These are phyloP conservation scores for Gastroboletus turbinatus DNA, from an alignment of 1,284 basidiomycete species.

Conservation along the genomic window DNA sequence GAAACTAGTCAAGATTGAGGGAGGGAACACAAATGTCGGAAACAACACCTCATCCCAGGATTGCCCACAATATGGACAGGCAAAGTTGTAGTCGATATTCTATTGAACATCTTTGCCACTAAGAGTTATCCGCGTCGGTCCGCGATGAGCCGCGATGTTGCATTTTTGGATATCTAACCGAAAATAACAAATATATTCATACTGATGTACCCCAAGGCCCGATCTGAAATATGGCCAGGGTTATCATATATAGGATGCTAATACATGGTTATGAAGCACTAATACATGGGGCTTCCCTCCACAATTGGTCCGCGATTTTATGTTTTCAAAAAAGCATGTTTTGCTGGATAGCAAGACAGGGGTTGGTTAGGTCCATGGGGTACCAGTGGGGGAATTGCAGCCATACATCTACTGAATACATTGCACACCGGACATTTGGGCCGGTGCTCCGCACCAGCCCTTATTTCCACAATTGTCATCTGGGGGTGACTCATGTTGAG, in stretches of 20 bases:
- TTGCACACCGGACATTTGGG: background rate
- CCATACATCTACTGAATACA: background rate
- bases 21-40: background rate
- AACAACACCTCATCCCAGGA: background rate
- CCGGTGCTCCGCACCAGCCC: background rate
- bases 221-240: background rate
- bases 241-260: background rate
- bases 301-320: background rate
- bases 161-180: background rate
- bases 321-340: background rate
- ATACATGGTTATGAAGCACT: background rate
- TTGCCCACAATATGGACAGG: background rate
- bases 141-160: background rate
- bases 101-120: background rate
- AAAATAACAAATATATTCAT: background rate
- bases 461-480: background rate
- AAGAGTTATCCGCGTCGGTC: background rate
- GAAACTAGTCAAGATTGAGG: background rate
- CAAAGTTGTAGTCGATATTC: background rate
- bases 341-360: too few species aligned
- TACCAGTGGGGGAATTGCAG: background rate
- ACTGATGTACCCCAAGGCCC: background rate
- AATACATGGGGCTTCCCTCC: too few species aligned
- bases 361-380: background rate
- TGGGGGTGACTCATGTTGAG: background rate